Conservation (phyloP, 768 basidiomycete species). For the Crucibulum laeve region DNA sequence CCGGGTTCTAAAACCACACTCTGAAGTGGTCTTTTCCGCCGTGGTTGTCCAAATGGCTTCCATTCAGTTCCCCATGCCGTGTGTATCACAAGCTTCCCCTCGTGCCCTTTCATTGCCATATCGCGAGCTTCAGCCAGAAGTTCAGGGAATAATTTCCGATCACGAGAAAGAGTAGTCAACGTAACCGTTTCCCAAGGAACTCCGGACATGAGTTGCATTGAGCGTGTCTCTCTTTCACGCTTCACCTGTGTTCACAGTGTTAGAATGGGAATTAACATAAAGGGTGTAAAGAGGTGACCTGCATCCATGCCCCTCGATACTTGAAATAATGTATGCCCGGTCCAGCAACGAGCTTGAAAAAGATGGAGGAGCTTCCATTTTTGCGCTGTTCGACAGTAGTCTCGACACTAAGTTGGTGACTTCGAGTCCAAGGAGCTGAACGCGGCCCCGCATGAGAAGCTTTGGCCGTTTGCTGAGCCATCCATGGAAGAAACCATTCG, state of each 20-base stretch:
- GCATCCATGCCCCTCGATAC: constrained; percentile 92
- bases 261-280: not conserved
- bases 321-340: constrained; percentile 92
- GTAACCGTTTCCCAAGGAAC: constrained; percentile 97
- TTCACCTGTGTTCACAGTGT: constrained; percentile 58
- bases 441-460: constrained; percentile 21
- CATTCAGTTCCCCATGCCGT: constrained; percentile 97
- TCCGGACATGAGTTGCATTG: constrained; percentile 88
- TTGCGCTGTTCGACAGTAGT: constrained; percentile 85
- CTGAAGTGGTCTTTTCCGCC: constrained; percentile 77
- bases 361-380: constrained; percentile 85
- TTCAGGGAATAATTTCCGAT: constrained; percentile 73
- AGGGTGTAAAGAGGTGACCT: constrained; percentile 43
- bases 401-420: constrained; percentile 93
- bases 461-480: constrained; percentile 64
- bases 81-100: constrained; percentile 93
- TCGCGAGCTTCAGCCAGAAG: constrained; percentile 88
- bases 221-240: constrained; percentile 89
- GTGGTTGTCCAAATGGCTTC: constrained; percentile 91
- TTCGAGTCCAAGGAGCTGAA: constrained; percentile 53
- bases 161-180: constrained; percentile 86
- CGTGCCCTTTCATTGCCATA: constrained; percentile 78
- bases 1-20: constrained; percentile 87
- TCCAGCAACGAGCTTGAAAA: constrained; percentile 93
- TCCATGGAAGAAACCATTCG: constrained; percentile 97